phyloP scores from a whole-genome alignment of 306 rosid genomes.

The Pyrus communis region DNA sequence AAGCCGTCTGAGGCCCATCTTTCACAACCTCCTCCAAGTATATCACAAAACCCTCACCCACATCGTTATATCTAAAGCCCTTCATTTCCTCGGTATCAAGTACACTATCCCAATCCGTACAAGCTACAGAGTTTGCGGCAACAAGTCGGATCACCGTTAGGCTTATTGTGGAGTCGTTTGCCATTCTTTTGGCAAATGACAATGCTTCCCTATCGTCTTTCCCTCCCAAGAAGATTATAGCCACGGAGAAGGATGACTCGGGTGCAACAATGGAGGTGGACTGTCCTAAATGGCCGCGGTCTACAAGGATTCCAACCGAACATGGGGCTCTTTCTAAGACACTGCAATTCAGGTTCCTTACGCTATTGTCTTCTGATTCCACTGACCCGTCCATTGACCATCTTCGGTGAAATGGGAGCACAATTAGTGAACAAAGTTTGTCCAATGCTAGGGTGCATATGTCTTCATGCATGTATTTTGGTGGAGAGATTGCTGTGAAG shows the following conservation, averaged over 20 bases:
- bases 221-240: slow-evolving; percentile 44
- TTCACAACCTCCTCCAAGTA: slow-evolving; percentile 5
- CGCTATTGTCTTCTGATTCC: slow-evolving; percentile 26
- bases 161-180: not conserved
- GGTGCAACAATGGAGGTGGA: not conserved
- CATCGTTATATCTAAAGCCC: not conserved
- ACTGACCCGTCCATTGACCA: slow-evolving; percentile 36
- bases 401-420: slow-evolving; percentile 49
- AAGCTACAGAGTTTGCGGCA: not conserved
- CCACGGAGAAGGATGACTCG: slow-evolving; percentile 7
- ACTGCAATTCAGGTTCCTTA: slow-evolving; percentile 25
- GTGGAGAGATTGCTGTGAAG: slow-evolving; percentile 48
- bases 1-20: slow-evolving; percentile 15
- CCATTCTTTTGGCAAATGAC: slow-evolving; percentile 33
- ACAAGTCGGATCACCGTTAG: slow-evolving; percentile 21
- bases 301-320: slow-evolving; percentile 42
- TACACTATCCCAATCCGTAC: not conserved
- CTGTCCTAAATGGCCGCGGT: slow-evolving; percentile 1
- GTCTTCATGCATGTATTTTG: slow-evolving; percentile 41
- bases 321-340: slow-evolving; percentile 48
- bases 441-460: slow-evolving; percentile 43
- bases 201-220: slow-evolving; percentile 47
- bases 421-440: slow-evolving; percentile 28
- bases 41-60: not conserved
- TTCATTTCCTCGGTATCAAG: slow-evolving; percentile 8